Evolutionary conservation across 768 basidiomycete species (phyloP), one percentile per base, ranked within the genome.

Genomic region (Tricholoma sp.): DNA sequence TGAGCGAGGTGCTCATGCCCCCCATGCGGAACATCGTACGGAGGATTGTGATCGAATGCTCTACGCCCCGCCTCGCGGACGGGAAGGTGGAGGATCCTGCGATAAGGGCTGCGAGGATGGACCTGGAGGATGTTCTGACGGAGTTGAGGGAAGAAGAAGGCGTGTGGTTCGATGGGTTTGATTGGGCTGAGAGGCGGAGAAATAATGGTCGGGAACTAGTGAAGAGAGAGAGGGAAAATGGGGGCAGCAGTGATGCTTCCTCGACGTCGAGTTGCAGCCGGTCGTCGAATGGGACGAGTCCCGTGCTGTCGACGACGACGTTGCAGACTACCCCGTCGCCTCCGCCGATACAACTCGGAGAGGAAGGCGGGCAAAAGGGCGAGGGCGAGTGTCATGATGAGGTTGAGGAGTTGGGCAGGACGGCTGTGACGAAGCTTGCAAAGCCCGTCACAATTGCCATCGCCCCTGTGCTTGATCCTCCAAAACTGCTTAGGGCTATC

Each of bases 291-390:
- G 59, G 69, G 41, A 89, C 88, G 18, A 89, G 87, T 61, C 89
- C 88, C 0, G 87, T 89, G 3, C 66, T 89, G 24, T 88, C 86
- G 11, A 86, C 86, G 1, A 81, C 85, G 7, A 91, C 88, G 6
- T 65, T 90, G 29, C 84, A 85, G 59, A 91, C 88, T n/a, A 89
- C 88, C 6, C 88, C 88, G 0, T 87, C 85, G 1, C 88, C 88
- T 0, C 84, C 87, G 0, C 88, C 88, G 24, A 63, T 69, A 2
- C 66, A 65, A 14, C 62, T 61, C 19, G 65, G 62, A 6, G 71
- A 66, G 18, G 65, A 31, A 5, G 53, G 39, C 29, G 22, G 68
- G 41, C 69, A 70, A 55, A 73, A 73, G 58, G 71, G 71, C 11
- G 69, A 71, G 46, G 76, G 74, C 54, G 70, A 72, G 3, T 27